phyloP scores from a whole-genome alignment of 2,329 filamentous ascomycete genomes.

The Epichloe bromicola region DNA sequence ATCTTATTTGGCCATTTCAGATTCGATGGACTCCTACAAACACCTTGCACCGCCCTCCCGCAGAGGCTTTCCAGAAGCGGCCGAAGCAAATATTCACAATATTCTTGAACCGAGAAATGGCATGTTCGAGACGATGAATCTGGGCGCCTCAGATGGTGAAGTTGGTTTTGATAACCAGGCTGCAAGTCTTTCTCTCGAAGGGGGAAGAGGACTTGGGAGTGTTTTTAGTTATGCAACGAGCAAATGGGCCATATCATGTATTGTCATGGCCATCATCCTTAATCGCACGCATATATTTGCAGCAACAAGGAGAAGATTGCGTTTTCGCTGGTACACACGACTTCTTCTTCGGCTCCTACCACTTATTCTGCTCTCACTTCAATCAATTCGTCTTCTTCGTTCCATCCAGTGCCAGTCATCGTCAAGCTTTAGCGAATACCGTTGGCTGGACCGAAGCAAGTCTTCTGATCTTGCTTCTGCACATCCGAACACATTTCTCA shows the following conservation, averaged over 20 bases:
- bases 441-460: constrained; percentile 55
- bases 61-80: constrained; percentile 11
- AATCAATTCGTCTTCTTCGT: constrained; percentile 60
- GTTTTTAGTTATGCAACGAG: constrained; percentile 85
- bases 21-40: constrained; percentile 45
- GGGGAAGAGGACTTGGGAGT: constrained; percentile 62
- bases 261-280: constrained; percentile 73
- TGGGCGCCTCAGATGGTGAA: not conserved
- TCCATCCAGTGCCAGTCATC: constrained; percentile 89
- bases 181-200: constrained; percentile 42
- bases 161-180: constrained; percentile 9
- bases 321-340: constrained; percentile 59
- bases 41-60: constrained; percentile 10
- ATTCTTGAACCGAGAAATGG: constrained; percentile 16
- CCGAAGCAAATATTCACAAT: constrained; percentile 15
- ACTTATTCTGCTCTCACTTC: constrained; percentile 54
- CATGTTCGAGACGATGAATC: not conserved
- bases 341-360: constrained; percentile 58
- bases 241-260: constrained; percentile 81
- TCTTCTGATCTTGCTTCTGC: constrained; percentile 57
- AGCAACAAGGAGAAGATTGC: constrained; percentile 69
- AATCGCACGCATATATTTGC: constrained; percentile 93
- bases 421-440: constrained; percentile 52
- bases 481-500: constrained; percentile 54
- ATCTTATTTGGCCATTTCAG: constrained; percentile 46